phyloP scores from a whole-genome alignment of 257 asterid genomes.

The Rehmannia glutinosa region DNA sequence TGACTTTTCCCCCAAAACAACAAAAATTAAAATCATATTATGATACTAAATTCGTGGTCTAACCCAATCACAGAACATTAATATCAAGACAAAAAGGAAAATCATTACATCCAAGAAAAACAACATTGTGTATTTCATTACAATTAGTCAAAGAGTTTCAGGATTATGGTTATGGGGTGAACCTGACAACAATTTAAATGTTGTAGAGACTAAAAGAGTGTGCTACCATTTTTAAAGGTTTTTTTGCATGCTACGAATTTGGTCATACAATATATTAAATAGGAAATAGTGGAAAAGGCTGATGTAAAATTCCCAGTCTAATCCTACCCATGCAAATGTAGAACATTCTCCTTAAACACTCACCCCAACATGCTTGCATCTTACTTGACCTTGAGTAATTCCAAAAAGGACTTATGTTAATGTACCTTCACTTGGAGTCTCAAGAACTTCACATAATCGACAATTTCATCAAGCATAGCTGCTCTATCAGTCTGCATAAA shows the following conservation, averaged over 20 bases:
- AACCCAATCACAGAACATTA: neutral
- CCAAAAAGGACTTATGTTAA: neutral
- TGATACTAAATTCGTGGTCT: neutral
- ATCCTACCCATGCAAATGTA: neutral
- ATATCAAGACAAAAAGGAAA: neutral
- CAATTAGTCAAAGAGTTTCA: neutral
- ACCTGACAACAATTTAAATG: neutral
- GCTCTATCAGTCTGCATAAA: conserved; percentile 90
- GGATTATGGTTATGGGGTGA: conserved; percentile 6
- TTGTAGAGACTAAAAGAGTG: neutral
- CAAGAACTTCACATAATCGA: conserved; percentile 94
- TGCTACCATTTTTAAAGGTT: neutral
- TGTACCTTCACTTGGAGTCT: conserved; percentile 97
- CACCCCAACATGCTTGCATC: neutral
- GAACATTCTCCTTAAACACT: neutral
- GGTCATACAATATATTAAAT: neutral
- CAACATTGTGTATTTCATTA: neutral
- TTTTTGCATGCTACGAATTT: neutral
- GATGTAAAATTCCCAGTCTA: neutral
- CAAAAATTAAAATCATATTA: neutral
- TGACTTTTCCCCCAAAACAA: neutral
- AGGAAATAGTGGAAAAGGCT: neutral
- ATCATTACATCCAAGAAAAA: neutral
- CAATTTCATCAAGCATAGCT: conserved; percentile 94
- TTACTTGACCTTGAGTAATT: neutral